Conservation (phyloP, 441 rosid genomes). For the Gossypium lobatum region DNA sequence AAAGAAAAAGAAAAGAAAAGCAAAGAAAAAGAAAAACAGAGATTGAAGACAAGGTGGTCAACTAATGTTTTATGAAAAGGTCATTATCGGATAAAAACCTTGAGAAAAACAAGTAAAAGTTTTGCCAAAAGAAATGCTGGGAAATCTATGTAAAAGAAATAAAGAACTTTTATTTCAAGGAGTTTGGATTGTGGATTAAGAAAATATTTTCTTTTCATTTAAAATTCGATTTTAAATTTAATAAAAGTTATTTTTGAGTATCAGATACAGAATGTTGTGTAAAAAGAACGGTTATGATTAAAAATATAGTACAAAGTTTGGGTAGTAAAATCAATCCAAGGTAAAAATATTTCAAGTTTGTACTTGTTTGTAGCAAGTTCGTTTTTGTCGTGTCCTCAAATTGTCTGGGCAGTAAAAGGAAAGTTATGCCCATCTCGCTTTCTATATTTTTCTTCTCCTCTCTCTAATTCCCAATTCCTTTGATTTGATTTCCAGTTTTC, state of each 20-base stretch:
- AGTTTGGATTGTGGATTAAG: no score
- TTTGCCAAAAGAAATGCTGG: not conserved
- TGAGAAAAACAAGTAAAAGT: not conserved
- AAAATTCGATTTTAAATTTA: no score
- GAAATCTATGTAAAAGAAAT: not conserved
- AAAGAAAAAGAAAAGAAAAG: not conserved
- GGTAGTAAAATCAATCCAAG: no score
- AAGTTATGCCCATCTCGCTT: constrained; percentile 3
- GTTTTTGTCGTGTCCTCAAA: not conserved
- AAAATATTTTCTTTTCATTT: no score
- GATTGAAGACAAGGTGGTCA: not conserved
- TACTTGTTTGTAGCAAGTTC: no score
- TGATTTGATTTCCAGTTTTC: not conserved
- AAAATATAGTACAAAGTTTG: no score
- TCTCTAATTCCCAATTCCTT: not conserved
- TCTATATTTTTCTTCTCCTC: constrained; percentile 2
- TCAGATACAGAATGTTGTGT: no score
- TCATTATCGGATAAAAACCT: not conserved
- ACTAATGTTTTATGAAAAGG: not conserved
- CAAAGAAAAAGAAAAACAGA: not conserved
- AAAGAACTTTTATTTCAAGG: no score
- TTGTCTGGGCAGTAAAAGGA: not conserved
- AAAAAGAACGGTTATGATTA: no score
- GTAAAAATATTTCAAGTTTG: no score
- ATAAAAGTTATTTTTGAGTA: no score